Evolutionary conservation across 176 grass and related monocot genomes (phyloP).

Genomic region (Oryza rufipogon): DNA sequence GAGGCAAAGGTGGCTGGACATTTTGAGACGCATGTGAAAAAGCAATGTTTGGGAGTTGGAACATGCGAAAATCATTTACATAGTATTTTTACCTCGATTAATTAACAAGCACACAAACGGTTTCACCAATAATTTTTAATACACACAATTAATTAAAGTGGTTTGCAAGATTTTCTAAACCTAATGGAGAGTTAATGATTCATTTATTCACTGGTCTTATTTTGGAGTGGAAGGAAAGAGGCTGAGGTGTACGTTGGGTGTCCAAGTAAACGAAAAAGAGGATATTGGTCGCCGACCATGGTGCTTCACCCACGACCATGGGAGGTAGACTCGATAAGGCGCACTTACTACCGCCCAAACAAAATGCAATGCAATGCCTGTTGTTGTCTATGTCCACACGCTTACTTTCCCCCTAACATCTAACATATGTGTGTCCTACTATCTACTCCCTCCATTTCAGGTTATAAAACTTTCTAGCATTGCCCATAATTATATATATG

Average conservation of each 20-base stretch:
- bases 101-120: too few relatives aligned
- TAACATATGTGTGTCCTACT: neutral
- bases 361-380: neutral
- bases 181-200: neutral
- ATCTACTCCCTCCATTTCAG: too few relatives aligned
- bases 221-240: neutral
- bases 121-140: too few relatives aligned
- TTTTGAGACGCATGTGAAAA: too few relatives aligned
- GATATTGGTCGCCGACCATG: constrained; percentile 20
- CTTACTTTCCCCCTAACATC: neutral
- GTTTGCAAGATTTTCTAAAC: neutral
- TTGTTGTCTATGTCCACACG: constrained; percentile 12
- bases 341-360: constrained; percentile 30
- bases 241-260: neutral
- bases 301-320: constrained; percentile 32
- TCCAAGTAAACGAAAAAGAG: neutral
- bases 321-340: constrained; percentile 17
- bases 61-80: too few relatives aligned
- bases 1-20: too few relatives aligned
- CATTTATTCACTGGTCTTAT: neutral
- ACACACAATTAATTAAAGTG: neutral
- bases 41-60: too few relatives aligned
- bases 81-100: too few relatives aligned
- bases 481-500: too few relatives aligned
- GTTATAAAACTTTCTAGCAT: too few relatives aligned